Conservation (phyloP, 805 yeast genomes). For the Pichia eremophila region DNA sequence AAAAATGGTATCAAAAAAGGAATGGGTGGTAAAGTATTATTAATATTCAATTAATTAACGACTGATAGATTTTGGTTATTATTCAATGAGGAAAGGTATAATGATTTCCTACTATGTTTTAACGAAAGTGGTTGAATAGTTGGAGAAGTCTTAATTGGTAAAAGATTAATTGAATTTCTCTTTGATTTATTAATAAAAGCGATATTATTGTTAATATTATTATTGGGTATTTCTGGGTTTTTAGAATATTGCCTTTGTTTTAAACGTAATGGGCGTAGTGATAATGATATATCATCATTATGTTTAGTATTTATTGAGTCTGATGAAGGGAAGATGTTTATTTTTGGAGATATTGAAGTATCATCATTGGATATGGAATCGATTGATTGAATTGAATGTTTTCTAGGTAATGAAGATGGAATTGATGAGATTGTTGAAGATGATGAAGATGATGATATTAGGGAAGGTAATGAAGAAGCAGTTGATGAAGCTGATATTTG, state of each 20-base stretch:
- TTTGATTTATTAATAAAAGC: background rate
- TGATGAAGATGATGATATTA: slow-evolving; percentile 9
- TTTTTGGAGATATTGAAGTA: background rate
- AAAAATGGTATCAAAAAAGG: background rate
- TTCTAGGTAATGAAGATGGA: slow-evolving; percentile 17
- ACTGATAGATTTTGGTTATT: no score
- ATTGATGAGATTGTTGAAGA: slow-evolving; percentile 13
- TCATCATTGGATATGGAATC: background rate
- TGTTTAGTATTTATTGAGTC: background rate
- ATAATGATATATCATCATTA: background rate
- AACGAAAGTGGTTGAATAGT: background rate
- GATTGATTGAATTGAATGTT: slow-evolving; percentile 6
- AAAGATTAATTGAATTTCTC: background rate
- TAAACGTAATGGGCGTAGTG: slow-evolving; percentile 11
- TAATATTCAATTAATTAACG: background rate
- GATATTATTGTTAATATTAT: background rate
- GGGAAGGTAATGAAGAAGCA: slow-evolving; percentile 10
- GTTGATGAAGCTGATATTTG: background rate
- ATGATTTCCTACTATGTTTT: slow-evolving; percentile 1
- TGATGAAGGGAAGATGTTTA: background rate
- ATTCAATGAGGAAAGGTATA: background rate
- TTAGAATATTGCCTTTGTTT: slow-evolving; percentile 4
- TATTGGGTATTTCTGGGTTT: background rate
- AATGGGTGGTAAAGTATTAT: background rate
- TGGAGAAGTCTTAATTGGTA: slow-evolving; percentile 3